Conservation (phyloP, 1,284 basidiomycete species). For the Ceratobasidium sp. region DNA sequence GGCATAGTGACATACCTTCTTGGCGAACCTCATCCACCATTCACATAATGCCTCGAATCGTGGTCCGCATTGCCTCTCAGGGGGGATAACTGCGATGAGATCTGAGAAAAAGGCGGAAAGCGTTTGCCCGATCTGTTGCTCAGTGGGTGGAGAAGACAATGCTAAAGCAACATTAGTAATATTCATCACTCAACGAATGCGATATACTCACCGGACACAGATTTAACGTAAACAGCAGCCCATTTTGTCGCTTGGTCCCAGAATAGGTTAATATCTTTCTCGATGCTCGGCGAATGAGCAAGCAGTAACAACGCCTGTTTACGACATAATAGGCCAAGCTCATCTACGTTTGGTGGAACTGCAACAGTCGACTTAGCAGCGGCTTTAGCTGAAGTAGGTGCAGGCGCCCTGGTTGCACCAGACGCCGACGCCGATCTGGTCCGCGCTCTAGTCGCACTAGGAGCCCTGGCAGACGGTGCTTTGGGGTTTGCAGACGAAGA, state of each 20-base stretch:
- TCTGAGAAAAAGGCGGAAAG: conserved; percentile 44
- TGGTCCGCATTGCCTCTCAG: conserved; percentile 27
- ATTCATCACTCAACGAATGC: neutral
- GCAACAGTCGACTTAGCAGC: neutral
- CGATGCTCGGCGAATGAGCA: conserved; percentile 33
- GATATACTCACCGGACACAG: conserved; percentile 13
- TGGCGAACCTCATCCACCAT: conserved; percentile 48
- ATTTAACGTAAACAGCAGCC: conserved; percentile 42
- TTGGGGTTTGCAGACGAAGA: conserved; percentile 13
- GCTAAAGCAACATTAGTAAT: conserved; percentile 7
- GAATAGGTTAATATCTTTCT: conserved; percentile 40
- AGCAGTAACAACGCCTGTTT: conserved; percentile 42
- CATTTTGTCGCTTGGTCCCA: conserved; percentile 48
- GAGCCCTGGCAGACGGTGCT: conserved; percentile 40
- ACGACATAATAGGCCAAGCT: conserved; percentile 25
- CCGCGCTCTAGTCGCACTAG: conserved; percentile 20
- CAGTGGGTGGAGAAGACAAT: conserved; percentile 1
- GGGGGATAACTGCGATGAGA: conserved; percentile 19
- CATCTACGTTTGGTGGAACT: neutral
- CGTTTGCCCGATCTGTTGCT: conserved; percentile 28
- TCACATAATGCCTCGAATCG: conserved; percentile 45
- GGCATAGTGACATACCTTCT: conserved; percentile 28
- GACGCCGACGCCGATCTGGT: conserved; percentile 28
- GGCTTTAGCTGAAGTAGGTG: conserved; percentile 17
- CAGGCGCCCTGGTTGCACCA: neutral